Percentiles rank a stretch among this genome's conserved stretches.
phyloP scores from a whole-genome alignment of 805 yeast genomes.

The Yarrowia sp. region DNA sequence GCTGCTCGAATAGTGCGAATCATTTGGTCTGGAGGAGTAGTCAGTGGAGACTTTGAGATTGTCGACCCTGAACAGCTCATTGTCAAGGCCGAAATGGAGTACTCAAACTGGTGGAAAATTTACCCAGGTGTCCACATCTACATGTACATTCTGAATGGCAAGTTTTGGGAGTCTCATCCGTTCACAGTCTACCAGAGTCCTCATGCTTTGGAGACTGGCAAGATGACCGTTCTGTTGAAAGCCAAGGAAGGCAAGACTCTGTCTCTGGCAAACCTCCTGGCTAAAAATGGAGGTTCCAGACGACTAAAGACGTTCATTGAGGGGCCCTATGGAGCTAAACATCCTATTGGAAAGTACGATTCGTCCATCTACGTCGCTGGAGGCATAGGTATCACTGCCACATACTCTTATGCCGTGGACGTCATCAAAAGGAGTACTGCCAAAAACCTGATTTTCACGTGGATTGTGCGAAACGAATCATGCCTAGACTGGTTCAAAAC shows the following conservation, averaged over 20 bases:
- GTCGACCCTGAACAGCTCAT: constrained; percentile 22
- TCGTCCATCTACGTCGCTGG: constrained; percentile 70
- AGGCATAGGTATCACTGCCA: constrained; percentile 76
- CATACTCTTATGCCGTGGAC: constrained; percentile 55
- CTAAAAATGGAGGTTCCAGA: constrained; percentile 4
- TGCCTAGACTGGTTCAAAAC: constrained; percentile 50
- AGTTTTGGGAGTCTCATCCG: constrained; percentile 79
- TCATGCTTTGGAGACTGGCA: constrained; percentile 5
- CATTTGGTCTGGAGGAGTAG: constrained; percentile 60
- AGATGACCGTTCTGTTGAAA: constrained; percentile 31
- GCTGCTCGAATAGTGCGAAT: constrained; percentile 62
- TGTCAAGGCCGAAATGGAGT: constrained; percentile 17
- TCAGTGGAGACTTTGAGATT: constrained; percentile 4
- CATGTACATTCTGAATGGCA: constrained; percentile 61
- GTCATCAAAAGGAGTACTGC: constrained; percentile 46
- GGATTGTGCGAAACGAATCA: constrained; percentile 64
- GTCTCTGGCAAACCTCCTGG: constrained; percentile 5
- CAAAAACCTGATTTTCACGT: constrained; percentile 57
- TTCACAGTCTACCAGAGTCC: constrained; percentile 56
- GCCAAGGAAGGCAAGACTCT: constrained; percentile 36
- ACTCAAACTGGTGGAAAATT: constrained; percentile 52
- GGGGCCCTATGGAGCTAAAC: constrained; percentile 72
- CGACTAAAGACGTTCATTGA: constrained; percentile 51
- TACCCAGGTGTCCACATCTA: constrained; percentile 66
- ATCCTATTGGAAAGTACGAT: constrained; percentile 59